Conservation (phyloP, 305 asterid genomes). For the Fraxinus platypoda region DNA sequence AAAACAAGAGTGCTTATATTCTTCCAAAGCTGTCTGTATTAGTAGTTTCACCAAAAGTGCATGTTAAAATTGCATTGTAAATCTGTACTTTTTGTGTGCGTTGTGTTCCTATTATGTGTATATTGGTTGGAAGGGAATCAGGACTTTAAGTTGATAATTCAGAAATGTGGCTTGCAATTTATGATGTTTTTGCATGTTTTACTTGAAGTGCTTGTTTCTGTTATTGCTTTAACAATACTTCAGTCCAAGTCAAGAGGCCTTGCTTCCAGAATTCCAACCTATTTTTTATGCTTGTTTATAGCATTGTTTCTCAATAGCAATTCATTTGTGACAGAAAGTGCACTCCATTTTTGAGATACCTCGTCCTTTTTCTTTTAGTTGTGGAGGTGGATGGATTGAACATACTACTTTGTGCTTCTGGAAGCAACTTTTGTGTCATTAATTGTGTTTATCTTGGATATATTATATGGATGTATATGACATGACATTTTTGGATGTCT, state of each 20-base stretch:
- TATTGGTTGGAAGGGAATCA: neutral
- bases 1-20: neutral
- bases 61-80: neutral
- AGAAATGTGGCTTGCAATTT: neutral
- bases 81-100: neutral
- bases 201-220: neutral
- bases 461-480: neutral
- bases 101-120: neutral
- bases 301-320: neutral
- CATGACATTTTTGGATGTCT: constrained; percentile 10
- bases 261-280: constrained; percentile 9
- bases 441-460: constrained; percentile 1
- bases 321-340: neutral
- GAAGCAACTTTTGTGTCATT: neutral
- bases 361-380: neutral
- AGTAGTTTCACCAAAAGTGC: neutral
- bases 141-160: constrained; percentile 14
- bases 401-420: constrained; percentile 1
- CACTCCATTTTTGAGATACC: neutral
- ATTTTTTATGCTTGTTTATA: neutral
- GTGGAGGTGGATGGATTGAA: constrained; percentile 7
- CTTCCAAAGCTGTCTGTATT: neutral
- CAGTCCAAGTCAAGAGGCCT: constrained; percentile 8
- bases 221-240: neutral
- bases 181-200: neutral